Percentiles rank a stretch among this genome's conserved stretches.
phyloP scores from a whole-genome alignment of 2,329 filamentous ascomycete species.

The Zasmidium angulare region DNA sequence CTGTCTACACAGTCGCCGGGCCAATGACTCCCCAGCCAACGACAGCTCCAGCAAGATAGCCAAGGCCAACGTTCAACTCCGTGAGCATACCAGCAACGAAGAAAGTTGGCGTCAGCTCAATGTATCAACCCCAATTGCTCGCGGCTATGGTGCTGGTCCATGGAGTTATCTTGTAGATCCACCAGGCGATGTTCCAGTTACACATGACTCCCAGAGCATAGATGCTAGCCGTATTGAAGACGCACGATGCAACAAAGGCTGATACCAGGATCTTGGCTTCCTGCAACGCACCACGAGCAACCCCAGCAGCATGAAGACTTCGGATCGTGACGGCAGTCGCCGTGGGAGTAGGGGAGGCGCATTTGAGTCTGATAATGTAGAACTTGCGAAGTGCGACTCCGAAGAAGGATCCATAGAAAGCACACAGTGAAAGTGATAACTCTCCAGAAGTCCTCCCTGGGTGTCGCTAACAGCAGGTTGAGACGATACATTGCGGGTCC shows the following conservation, averaged over 20 bases:
- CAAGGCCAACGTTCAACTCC: slow-evolving; percentile 58
- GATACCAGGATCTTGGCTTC: slow-evolving; percentile 57
- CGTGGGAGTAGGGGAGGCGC: slow-evolving; percentile 60
- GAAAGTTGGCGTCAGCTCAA: slow-evolving; percentile 61
- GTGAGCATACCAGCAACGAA: slow-evolving; percentile 60
- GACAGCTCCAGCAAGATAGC: slow-evolving; percentile 56
- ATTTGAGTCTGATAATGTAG: slow-evolving; percentile 62
- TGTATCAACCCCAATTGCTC: slow-evolving; percentile 62
- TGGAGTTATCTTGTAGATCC: slow-evolving; percentile 19
- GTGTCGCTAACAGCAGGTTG: slow-evolving; percentile 49
- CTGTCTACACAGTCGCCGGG: slow-evolving; percentile 53
- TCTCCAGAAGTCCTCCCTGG: slow-evolving; percentile 56
- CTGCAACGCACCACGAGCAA: slow-evolving; percentile 52
- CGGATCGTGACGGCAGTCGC: slow-evolving; percentile 62
- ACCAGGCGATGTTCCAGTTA: slow-evolving; percentile 36
- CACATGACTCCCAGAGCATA: slow-evolving; percentile 63
- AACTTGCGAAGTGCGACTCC: slow-evolving; percentile 63
- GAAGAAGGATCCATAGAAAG: slow-evolving; percentile 65
- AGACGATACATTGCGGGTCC: slow-evolving; percentile 61
- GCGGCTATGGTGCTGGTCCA: slow-evolving; percentile 50
- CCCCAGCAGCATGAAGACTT: slow-evolving; percentile 58
- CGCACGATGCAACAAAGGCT: slow-evolving; percentile 51
- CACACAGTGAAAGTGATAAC: slow-evolving; percentile 60
- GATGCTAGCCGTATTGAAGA: slow-evolving; percentile 55
- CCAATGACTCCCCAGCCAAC: slow-evolving; percentile 59